Percentiles rank a stretch among this genome's conserved stretches.
Conservation (phyloP, 2,329 filamentous ascomycete species). For the Balansia obtecta region DNA sequence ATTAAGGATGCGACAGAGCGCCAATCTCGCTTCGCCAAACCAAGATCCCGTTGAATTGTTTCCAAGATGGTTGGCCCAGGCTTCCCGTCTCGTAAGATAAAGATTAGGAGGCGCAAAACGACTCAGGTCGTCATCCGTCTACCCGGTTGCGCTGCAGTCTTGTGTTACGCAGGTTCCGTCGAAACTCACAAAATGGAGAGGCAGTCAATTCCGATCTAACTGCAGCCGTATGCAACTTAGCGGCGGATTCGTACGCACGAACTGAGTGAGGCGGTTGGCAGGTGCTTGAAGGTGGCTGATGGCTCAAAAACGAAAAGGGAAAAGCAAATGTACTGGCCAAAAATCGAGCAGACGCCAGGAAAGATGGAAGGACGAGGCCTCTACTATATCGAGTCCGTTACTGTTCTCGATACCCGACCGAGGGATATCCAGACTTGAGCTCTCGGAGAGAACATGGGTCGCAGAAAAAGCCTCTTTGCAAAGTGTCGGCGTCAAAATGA, state of each 20-base stretch:
- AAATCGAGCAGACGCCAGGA: no score
- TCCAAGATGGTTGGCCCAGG: conserved; percentile 4
- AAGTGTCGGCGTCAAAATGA: neutral
- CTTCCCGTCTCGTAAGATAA: conserved; percentile 4
- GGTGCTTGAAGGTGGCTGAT: no score
- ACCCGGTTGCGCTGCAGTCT: conserved; percentile 12
- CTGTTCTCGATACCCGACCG: no score
- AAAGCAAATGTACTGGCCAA: no score
- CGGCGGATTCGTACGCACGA: neutral
- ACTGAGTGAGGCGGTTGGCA: neutral
- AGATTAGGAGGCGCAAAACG: conserved; percentile 8
- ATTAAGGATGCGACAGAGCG: conserved; percentile 8
- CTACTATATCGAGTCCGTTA: no score
- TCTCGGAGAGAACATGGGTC: no score
- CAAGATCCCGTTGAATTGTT: neutral
- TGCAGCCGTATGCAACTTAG: neutral
- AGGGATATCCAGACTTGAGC: no score
- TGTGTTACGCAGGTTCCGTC: conserved; percentile 9
- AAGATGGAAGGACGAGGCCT: no score
- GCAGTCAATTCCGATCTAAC: neutral
- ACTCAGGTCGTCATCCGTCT: conserved; percentile 10
- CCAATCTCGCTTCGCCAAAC: conserved; percentile 10
- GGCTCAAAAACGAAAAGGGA: no score
- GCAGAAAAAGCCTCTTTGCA: neutral
- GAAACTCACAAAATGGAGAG: conserved; percentile 1